Evolutionary conservation across 73 alveolate species (phyloP), one percentile per base, ranked within the genome.

Genomic region (Paramecium sonneborni): DNA sequence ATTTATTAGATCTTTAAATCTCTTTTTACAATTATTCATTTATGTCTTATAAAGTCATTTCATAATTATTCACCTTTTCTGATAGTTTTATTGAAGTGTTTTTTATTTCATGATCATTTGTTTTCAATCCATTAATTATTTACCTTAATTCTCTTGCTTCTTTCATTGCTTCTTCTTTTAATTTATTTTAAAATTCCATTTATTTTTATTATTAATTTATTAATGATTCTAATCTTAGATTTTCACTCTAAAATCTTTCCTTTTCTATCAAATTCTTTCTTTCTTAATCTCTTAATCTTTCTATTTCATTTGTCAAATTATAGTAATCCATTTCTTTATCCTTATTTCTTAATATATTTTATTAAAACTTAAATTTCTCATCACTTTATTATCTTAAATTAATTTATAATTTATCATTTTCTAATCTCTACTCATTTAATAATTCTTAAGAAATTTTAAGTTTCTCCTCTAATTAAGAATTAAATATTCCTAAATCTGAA

Each of bases 291-390:
- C 94, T 88, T 6, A 82, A 48, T 43, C 84, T 88, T 70, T 88
- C 94, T 23, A 88, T 37, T 34, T 88, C 94, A 21, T 38, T 15
- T 0, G 84, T 34, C n/a, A 88, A 48, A 43, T 88, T 57, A 70
- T 57, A 43, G 23, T 88, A 88, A n/a, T 88, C 94, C 30, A 57
- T 43, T 41, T 88, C 94, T 44, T 88, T 88, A 69, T 88, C 94
- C 84, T 88, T 88, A 9, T 43, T 57, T 88, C 84, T 88, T 30
- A 43, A 70, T 56, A 88, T 10, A 6, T 55, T 70, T 70, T 68
- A 28, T 69, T 88, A 39, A 3, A 24, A 44, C 10, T 38, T 69
- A 23, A 79, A 43, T 2, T n/a, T 23, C 20, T 79, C 44, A 79
- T 79, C 90, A 24, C 72, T 46, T 21, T 30, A 41, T 23, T 43